Conservation (phyloP, 2,329 filamentous ascomycete species). For the Fusarium dimerum region DNA sequence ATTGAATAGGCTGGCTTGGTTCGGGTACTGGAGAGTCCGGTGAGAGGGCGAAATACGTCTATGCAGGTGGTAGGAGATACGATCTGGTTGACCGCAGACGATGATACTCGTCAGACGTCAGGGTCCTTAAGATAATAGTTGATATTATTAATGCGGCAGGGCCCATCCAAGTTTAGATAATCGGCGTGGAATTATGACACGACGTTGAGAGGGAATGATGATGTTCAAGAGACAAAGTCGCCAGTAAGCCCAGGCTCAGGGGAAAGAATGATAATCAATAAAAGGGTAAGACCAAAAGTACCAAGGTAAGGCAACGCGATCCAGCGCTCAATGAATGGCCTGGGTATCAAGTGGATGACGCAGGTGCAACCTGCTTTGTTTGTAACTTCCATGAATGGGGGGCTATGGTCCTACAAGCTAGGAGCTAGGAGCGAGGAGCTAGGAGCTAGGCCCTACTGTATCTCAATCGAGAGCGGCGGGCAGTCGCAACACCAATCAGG, state of each 20-base stretch:
- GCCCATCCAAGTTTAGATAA: not conserved
- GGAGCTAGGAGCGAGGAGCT: no score
- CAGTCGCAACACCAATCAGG: not conserved
- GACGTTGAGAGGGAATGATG: not conserved
- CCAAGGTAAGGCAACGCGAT: conserved; percentile 3
- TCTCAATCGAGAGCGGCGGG: conserved; percentile 3
- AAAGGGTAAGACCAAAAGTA: no score
- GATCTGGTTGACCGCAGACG: no score
- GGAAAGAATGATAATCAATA: not conserved
- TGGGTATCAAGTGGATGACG: conserved; percentile 13
- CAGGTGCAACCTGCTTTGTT: conserved; percentile 19
- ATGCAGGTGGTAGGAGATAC: not conserved
- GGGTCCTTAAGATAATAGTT: not conserved
- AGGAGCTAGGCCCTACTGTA: not conserved
- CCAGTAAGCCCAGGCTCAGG: not conserved
- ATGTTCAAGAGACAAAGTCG: not conserved
- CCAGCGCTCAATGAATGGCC: not conserved
- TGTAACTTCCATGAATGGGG: conserved; percentile 1
- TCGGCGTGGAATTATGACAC: not conserved
- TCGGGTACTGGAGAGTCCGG: no score
- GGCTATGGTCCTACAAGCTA: not conserved
- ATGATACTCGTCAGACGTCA: no score
- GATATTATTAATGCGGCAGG: not conserved
- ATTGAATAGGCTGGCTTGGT: not conserved
- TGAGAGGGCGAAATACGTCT: not conserved